These are phyloP conservation scores for Herpetomonas tarakana DNA, from an alignment of 208 protist genomes.

Conservation along the genomic window DNA sequence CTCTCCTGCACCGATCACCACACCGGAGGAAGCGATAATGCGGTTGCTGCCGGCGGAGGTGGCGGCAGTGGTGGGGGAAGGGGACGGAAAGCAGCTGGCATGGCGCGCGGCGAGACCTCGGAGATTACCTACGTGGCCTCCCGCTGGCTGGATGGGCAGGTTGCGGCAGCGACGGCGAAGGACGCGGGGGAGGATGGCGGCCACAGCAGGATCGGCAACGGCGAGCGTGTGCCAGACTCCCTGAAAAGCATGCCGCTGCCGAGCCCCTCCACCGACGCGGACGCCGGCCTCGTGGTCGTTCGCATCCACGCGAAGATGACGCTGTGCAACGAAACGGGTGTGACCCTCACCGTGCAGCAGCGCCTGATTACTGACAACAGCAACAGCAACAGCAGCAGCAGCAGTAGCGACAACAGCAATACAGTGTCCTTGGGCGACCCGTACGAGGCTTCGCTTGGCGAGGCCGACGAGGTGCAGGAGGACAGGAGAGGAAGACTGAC, in stretches of 20 bases:
- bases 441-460: background rate
- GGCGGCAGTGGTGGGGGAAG: too few species aligned
- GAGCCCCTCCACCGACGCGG: background rate
- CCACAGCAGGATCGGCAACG: background rate
- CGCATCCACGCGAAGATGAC: slow-evolving; percentile 28
- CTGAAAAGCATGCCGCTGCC: background rate
- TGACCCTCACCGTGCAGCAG: slow-evolving; percentile 20
- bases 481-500: background rate
- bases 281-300: slow-evolving; percentile 27
- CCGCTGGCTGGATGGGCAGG: background rate
- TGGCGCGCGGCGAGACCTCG: background rate
- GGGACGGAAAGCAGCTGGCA: background rate
- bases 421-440: background rate
- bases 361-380: slow-evolving; percentile 15
- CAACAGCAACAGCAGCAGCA: background rate
- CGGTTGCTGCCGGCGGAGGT: background rate
- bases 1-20: slow-evolving; percentile 37
- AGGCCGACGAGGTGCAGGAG: background rate
- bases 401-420: slow-evolving; percentile 1
- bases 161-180: background rate
- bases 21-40: background rate
- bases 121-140: background rate
- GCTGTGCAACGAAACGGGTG: slow-evolving; percentile 28
- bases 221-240: too few species aligned
- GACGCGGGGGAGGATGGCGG: background rate